Evolutionary conservation across 1,284 basidiomycete species (phyloP).

Genomic region (Mrakiaceae sp.): DNA sequence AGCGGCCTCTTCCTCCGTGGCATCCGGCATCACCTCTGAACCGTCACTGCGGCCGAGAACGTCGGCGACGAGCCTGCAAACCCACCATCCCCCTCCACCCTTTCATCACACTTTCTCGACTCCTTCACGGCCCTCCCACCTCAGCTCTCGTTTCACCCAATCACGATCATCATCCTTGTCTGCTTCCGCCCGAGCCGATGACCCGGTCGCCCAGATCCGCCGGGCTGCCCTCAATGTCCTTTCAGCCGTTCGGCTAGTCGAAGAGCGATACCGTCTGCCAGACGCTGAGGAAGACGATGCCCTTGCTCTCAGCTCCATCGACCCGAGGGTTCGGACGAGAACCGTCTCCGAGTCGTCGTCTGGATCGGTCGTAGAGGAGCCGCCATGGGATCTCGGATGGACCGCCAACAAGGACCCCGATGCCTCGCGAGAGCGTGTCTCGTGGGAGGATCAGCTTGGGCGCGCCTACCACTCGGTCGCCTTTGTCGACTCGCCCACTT

Average conservation of each 20-base stretch:
- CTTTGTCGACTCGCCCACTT: no score
- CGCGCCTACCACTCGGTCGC: slow-evolving; percentile 61
- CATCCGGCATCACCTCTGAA: slow-evolving; percentile 27
- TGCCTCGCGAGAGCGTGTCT: slow-evolving; percentile 46
- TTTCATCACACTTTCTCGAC: slow-evolving; percentile 11
- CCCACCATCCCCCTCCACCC: slow-evolving; percentile 32
- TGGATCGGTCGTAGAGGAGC: slow-evolving; percentile 16
- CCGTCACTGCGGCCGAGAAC: no score
- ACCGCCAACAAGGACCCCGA: slow-evolving; percentile 32
- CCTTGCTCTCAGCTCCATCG: slow-evolving; percentile 18
- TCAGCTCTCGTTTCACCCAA: neutral
- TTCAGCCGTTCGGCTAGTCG: slow-evolving; percentile 49
- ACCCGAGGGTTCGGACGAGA: no score
- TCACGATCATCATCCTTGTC: slow-evolving; percentile 16
- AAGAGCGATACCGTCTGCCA: slow-evolving; percentile 25
- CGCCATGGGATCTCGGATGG: slow-evolving; percentile 17
- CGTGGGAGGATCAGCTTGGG: slow-evolving; percentile 68
- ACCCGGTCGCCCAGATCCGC: slow-evolving; percentile 55
- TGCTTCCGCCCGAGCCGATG: slow-evolving; percentile 21
- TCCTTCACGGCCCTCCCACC: slow-evolving; percentile 17
- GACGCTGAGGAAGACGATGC: slow-evolving; percentile 42
- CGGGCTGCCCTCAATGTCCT: slow-evolving; percentile 64
- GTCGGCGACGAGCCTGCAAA: no score
- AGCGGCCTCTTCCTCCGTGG: slow-evolving; percentile 18
- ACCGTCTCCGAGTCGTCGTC: neutral